Evolutionary conservation across 2,329 filamentous ascomycete genomes (phyloP).

Genomic region (Cladophialophora chaetospira): DNA sequence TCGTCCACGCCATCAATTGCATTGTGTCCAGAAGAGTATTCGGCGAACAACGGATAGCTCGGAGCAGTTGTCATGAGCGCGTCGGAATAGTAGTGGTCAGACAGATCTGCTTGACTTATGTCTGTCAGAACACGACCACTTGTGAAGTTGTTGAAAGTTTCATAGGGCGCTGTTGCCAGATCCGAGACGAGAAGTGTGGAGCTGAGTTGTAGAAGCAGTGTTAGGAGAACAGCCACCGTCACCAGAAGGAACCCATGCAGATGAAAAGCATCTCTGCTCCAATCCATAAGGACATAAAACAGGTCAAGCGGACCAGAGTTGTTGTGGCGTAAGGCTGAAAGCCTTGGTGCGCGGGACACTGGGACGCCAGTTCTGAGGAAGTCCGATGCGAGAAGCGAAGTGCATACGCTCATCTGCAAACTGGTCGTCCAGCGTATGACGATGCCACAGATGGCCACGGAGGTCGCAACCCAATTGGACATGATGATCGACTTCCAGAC

Average conservation of each 20-base stretch:
- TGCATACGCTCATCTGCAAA: background rate
- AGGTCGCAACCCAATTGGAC: conserved; percentile 24
- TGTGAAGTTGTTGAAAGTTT: background rate
- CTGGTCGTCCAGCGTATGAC: background rate
- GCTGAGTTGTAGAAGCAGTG: background rate
- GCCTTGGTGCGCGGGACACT: background rate
- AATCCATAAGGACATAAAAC: background rate
- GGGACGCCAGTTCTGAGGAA: background rate
- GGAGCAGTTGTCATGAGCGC: background rate
- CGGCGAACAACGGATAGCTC: background rate
- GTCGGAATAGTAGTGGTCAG: background rate
- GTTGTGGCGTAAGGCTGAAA: background rate
- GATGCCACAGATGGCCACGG: background rate
- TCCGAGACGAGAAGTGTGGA: background rate
- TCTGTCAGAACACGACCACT: background rate
- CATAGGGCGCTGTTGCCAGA: background rate
- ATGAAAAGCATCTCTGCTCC: background rate
- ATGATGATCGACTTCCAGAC: conserved; percentile 42
- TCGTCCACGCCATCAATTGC: background rate
- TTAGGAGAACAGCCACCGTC: background rate
- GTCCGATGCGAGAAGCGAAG: background rate
- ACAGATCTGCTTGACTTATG: background rate
- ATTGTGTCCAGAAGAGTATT: background rate
- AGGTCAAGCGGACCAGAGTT: background rate
- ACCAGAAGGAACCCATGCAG: background rate